Evolutionary conservation across 1,139 yeast genomes (phyloP).

Genomic region (Blastobotrys ciferrii): DNA sequence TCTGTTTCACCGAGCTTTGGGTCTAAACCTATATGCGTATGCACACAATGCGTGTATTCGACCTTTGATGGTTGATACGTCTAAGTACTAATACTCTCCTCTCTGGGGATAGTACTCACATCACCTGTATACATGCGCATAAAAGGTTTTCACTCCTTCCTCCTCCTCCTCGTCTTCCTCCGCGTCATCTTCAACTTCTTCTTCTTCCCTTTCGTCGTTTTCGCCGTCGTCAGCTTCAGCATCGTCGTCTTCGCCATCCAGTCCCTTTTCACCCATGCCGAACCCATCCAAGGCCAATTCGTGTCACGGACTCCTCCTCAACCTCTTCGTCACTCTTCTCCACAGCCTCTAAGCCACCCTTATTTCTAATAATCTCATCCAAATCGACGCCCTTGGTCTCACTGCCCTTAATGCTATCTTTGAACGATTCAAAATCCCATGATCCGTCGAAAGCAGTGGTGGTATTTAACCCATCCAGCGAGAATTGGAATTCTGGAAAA

Average conservation of each 20-base stretch:
- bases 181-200: slow-evolving; percentile 46
- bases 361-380: slow-evolving; percentile 75
- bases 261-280: slow-evolving; percentile 37
- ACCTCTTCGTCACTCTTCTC: slow-evolving; percentile 40
- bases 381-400: slow-evolving; percentile 65
- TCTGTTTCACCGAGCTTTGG: no score
- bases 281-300: slow-evolving; percentile 47
- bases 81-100: no score
- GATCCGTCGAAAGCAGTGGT: slow-evolving; percentile 55
- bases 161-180: slow-evolving; percentile 33
- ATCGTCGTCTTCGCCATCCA: slow-evolving; percentile 41
- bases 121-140: no score
- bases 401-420: slow-evolving; percentile 31
- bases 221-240: slow-evolving; percentile 44
- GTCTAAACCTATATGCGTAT: no score
- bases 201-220: slow-evolving; percentile 42
- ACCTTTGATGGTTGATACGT: no score
- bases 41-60: no score
- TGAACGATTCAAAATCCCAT: slow-evolving; percentile 72
- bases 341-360: slow-evolving; percentile 43
- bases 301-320: slow-evolving; percentile 32
- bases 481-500: slow-evolving; percentile 71
- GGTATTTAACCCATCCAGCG: slow-evolving; percentile 59
- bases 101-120: no score
- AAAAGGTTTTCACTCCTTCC: no score